Evolutionary conservation across 2,329 filamentous ascomycete genomes (phyloP), one percentile per base, ranked within the genome.

Genomic region (Bipolaris victoriae): DNA sequence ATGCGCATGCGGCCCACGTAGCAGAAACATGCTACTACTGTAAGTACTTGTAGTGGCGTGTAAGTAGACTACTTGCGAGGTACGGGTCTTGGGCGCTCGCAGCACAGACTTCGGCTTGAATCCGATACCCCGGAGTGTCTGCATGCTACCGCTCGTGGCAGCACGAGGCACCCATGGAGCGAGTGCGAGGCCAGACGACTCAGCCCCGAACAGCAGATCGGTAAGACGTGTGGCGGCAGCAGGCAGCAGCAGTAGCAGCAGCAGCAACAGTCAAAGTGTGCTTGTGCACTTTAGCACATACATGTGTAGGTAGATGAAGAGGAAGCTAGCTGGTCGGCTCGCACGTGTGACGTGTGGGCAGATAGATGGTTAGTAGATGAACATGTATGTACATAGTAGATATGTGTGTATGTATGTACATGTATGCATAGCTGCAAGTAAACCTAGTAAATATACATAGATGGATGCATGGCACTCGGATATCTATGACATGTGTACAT

Each of bases 91-190:
- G 26, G 15, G 3, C 26, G 39, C 49, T 49, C 20, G 9, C 18
- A 49, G 36, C 29, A 35, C 41, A 46, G 43, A 29, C 35, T 31
- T 55, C 33, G 52, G 48, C 52, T 16, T 33, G 24, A 26, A 26
- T 22, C 40, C 48, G 24, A 52, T 47, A 41, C 54, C 49, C 43
- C 41, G 35, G 31, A 39, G 39, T 53, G 55, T 52, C 31, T 49
- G 54, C 54, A 49, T 45, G 43, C 16, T 47, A 43, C 47, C 37
- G 54, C 39, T 41, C 39, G 33, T 52, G 52, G 50, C 47, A 59
- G 48, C 47, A 52, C 49, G 52, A 56, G 48, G 31, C 45, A 49
- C 37, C 31, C 49, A 37, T 33, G 53, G 44, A 33, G 43, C 7
- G 26, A 50, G 26, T 15, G 6, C 16, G 26, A 47, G 37, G 49